Evolutionary conservation across 768 basidiomycete genomes (phyloP).

Genomic region (Cubamyces sp.): DNA sequence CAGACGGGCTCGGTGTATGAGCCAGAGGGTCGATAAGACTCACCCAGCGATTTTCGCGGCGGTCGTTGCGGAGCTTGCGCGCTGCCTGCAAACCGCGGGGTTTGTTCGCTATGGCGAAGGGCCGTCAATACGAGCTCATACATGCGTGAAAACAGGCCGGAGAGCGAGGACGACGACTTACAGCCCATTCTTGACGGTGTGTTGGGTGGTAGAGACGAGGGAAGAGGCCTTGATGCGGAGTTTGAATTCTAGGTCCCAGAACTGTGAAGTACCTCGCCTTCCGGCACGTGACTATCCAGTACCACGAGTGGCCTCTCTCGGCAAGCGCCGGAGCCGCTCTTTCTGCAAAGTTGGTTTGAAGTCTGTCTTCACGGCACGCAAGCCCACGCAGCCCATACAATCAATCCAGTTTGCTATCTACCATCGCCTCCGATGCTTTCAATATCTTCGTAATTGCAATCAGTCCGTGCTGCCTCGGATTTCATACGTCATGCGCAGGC

Average conservation of each 20-base stretch:
- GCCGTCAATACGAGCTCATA: conserved; percentile 16
- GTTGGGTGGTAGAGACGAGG: conserved; percentile 45
- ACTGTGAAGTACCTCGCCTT: conserved; percentile 48
- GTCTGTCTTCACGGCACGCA: neutral
- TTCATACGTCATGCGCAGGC: neutral
- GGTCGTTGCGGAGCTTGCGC: conserved; percentile 93
- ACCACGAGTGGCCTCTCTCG: neutral
- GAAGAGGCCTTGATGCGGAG: conserved; percentile 33
- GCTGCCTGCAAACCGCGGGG: conserved; percentile 99
- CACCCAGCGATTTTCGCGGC: conserved; percentile 97
- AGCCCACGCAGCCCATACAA: neutral
- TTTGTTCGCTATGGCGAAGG: conserved; percentile 78
- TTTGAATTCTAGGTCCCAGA: conserved; percentile 26
- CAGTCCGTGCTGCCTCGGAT: too few relatives aligned
- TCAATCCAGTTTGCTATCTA: neutral
- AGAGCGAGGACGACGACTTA: conserved; percentile 48
- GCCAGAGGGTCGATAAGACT: conserved; percentile 34
- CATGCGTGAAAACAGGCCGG: conserved; percentile 1
- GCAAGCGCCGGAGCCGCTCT: conserved; percentile 5
- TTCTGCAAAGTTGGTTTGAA: neutral
- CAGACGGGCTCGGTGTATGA: neutral
- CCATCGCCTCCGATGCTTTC: neutral
- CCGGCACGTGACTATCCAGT: conserved; percentile 27
- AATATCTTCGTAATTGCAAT: neutral
- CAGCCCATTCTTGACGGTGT: conserved; percentile 80